Evolutionary conservation across 2,329 filamentous ascomycete species (phyloP), one percentile per base, ranked within the genome.

Genomic region (Botrytis aclada): DNA sequence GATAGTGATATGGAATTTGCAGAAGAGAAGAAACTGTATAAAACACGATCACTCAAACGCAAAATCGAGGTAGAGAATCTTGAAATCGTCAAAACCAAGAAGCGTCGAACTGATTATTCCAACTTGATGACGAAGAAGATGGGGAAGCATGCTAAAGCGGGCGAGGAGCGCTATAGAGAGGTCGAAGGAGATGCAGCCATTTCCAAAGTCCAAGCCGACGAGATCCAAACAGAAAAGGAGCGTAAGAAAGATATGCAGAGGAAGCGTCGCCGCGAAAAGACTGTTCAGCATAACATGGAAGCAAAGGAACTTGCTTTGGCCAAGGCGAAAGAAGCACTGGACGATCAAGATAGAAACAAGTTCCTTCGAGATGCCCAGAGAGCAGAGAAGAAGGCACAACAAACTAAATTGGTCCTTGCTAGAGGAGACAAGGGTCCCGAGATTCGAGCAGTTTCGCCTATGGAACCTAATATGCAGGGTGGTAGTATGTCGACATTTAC

Each of bases 161-260:
- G 93, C 56, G 92, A 92, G 79, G 87, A 91, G 70, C 90, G 93
- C 45, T 98, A 93, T 81, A 89, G 93, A 74, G 87, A 92, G 22
- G 85, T 90, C 63, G 90, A 96, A 81, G 95, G 94, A 80, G 89
- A 93, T 29, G 90, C 92, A 58, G 95, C 96, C 1, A 88, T 95
- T 74, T 89, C 92, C 70, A 92, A 97, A 78, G 95, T 98, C 3
- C 93, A 96, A 77, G 92, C 94, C 75, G 93, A 94, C 77, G 95
- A 98, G 81, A 87, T 98, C 12, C 92, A 92, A 74, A 94, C 95
- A 74, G 96, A 99, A 83, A 99, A 99, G 84, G 96, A 99, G 83
- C 93, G 96, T 76, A 99, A 99, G 86, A 99, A 99, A 85, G 96
- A 99, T 80, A 98, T 99, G 94, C 96, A 99, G 82, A 92, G 96